phyloP scores from a whole-genome alignment of 306 rosid species.

The Citrullus amarus region DNA sequence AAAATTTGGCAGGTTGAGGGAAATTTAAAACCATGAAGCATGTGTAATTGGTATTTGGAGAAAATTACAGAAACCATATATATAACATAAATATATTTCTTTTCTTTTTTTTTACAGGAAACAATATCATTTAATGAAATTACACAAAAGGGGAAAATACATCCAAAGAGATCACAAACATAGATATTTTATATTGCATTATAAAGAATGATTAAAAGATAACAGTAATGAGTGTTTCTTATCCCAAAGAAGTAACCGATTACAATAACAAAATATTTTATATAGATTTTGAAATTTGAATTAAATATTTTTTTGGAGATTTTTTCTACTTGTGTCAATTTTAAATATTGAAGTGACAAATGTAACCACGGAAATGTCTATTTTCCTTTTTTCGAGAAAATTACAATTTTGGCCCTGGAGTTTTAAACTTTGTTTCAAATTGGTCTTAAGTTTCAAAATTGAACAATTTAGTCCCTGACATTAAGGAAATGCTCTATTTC shows the following conservation, averaged over 20 bases:
- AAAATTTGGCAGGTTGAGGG: no score
- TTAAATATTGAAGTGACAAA: background rate
- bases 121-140: background rate
- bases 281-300: background rate
- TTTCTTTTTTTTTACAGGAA: background rate
- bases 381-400: no score
- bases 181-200: background rate
- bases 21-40: no score
- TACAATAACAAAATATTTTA: background rate
- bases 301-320: background rate
- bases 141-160: background rate
- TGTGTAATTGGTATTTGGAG: background rate
- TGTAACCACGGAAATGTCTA: background rate
- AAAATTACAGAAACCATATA: background rate
- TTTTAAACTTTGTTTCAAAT: no score
- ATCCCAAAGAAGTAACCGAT: background rate
- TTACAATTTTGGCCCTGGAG: no score
- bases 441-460: no score
- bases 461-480: no score
- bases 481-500: no score
- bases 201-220: background rate
- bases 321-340: background rate
- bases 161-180: background rate
- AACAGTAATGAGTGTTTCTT: no score
- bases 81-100: background rate